Evolutionary conservation across 768 basidiomycete genomes (phyloP), one percentile per base, ranked within the genome.

Genomic region (Pisolithus microcarpus): DNA sequence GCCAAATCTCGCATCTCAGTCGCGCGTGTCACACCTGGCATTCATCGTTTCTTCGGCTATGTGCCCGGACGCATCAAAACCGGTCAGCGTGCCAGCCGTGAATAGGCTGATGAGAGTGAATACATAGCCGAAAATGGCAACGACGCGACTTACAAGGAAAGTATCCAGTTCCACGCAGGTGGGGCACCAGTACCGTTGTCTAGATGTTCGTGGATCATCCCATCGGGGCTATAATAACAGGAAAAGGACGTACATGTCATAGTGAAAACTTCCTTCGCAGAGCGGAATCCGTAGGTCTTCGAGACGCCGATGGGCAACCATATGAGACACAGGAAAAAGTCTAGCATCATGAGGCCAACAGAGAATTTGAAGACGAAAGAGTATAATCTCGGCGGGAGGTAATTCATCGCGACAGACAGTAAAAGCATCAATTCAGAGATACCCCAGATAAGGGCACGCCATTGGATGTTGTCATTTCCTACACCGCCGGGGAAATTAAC

Each of bases 241-340:
- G 31, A 15, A 58, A 85, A 77, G 24, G 11, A 71, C 85, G 39
- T 61, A 91, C 87, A 87, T 13, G 81, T 85, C 72, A 77, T 72
- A 2, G 85, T 87, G 59, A 95, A 93, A 9, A 90, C 91, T 34
- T 91, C 90, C 34, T 81, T 78, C 0, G 88, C 86, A 13, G 81
- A 77, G 43, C 91, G 80, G 70, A 96, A 91, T 9, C 92, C 93
- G 56, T 94, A 96, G 0, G 91, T 91, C 58, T 75, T 84, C 5
- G 84, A 84, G 3, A 91, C 93, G 0, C 89, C 91, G 47, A 96
- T 89, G 0, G 93, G 93, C 37, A 96, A 78, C 92, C 92, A 95
- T 57, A 92, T 88, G 46, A 90, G 64, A 64, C 87, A 91, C 18
- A 94, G 78, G 63, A 91, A 73, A 67, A 93, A 92, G 71, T 95